These are phyloP conservation scores for Ceratocystis huliohia DNA, from an alignment of 2,329 filamentous ascomycete species.

Conservation along the genomic window DNA sequence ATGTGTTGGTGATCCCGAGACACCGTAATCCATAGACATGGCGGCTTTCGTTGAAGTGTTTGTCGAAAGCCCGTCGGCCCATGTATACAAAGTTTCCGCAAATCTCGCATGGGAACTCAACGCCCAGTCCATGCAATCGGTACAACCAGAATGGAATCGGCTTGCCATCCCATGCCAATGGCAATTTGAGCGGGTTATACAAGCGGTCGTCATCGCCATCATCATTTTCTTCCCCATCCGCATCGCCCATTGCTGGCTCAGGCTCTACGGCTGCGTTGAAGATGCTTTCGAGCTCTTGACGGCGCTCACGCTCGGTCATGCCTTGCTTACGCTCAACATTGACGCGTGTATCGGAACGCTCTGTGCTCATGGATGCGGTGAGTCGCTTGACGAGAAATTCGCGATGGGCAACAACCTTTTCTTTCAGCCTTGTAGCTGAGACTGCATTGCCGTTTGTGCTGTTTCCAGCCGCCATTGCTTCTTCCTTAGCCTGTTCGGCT, in stretches of 20 bases:
- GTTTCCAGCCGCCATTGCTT: constrained; percentile 24
- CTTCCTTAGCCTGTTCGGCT: constrained; percentile 28
- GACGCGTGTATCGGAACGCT: constrained; percentile 76
- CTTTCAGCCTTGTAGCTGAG: constrained; percentile 55
- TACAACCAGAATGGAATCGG: constrained; percentile 99
- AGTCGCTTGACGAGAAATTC: constrained; percentile 75
- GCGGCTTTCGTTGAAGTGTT: constrained; percentile 90
- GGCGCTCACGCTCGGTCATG: constrained; percentile 92
- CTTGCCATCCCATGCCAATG: constrained; percentile 95
- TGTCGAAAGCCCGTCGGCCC: constrained; percentile 89
- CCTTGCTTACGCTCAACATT: constrained; percentile 95
- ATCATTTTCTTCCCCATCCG: constrained; percentile 50
- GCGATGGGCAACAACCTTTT: constrained; percentile 78
- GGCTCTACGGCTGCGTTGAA: constrained; percentile 40
- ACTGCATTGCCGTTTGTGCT: constrained; percentile 26
- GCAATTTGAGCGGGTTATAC: constrained; percentile 93
- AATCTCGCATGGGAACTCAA: constrained; percentile 91
- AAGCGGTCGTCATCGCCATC: constrained; percentile 74
- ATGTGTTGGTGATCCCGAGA: constrained; percentile 81
- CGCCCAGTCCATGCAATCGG: constrained; percentile 86
- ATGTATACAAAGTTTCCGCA: constrained; percentile 99
- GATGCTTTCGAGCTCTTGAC: constrained; percentile 82
- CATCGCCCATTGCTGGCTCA: constrained; percentile 23
- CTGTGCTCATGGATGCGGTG: constrained; percentile 68
- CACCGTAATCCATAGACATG: constrained; percentile 93